A percentile compares a stretch with the other conserved stretches of the same genome.
These are phyloP conservation scores for Colletotrichum gigasporum DNA, from an alignment of 2,329 filamentous ascomycete species.

Conservation along the genomic window DNA sequence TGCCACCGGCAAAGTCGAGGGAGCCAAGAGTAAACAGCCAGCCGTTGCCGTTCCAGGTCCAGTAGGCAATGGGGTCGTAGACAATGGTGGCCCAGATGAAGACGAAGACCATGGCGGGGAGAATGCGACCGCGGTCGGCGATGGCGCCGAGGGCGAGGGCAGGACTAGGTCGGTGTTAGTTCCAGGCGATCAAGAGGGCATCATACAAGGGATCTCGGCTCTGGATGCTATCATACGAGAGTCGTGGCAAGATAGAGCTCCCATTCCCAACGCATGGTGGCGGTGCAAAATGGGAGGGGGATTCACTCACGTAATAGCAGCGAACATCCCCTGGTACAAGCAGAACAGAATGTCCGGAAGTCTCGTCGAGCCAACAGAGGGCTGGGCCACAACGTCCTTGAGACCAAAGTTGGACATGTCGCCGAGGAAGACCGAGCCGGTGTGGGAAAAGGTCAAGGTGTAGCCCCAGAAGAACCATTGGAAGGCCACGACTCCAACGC, in stretches of 20 bases:
- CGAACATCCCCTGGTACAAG: conserved; percentile 90
- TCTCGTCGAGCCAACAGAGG: conserved; percentile 75
- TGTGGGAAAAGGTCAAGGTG: conserved; percentile 84
- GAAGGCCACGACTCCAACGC: conserved; percentile 81
- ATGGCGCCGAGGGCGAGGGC: conserved; percentile 69
- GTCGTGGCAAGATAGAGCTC: too few relatives aligned
- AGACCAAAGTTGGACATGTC: conserved; percentile 85
- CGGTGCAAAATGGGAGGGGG: not conserved
- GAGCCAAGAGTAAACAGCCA: conserved; percentile 76
- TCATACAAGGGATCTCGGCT: too few relatives aligned
- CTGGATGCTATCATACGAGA: not conserved
- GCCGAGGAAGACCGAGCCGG: conserved; percentile 80
- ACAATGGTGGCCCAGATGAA: conserved; percentile 78
- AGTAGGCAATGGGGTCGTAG: conserved; percentile 79
- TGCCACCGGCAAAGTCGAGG: conserved; percentile 80
- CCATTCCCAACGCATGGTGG: too few relatives aligned
- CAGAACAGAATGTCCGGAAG: conserved; percentile 87
- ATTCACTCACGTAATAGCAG: conserved; percentile 79
- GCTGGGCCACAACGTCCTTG: conserved; percentile 78
- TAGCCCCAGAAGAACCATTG: conserved; percentile 99
- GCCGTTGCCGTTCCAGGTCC: conserved; percentile 80
- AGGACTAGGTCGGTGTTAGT: conserved; percentile 47
- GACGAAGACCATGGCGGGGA: conserved; percentile 72
- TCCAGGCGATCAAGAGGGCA: not conserved
- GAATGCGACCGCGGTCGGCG: conserved; percentile 69